Conservation (phyloP, 768 basidiomycete genomes). For the Agaricus blazei region DNA sequence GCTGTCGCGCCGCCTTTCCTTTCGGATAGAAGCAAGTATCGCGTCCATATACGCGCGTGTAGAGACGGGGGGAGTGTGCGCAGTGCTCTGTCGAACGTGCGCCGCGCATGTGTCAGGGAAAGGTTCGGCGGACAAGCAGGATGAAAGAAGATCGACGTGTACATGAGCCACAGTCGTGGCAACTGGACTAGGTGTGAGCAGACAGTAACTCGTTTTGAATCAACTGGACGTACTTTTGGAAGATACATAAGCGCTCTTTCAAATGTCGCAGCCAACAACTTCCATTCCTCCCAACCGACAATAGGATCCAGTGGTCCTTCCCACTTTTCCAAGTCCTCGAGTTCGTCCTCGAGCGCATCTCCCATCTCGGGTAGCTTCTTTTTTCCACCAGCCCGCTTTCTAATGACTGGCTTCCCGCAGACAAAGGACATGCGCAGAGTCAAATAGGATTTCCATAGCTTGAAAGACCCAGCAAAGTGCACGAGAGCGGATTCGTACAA, state of each 20-base stretch:
- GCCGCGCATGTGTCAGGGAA: conserved; percentile 85
- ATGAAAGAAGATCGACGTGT: conserved; percentile 86
- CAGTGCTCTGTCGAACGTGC: conserved; percentile 91
- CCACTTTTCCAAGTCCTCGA: conserved; percentile 79
- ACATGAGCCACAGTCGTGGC: conserved; percentile 92
- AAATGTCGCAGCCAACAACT: conserved; percentile 76
- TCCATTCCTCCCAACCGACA: conserved; percentile 98
- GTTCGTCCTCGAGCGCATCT: conserved; percentile 83
- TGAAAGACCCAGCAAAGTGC: conserved; percentile 87
- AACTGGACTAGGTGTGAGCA: conserved; percentile 43
- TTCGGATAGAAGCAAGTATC: conserved; percentile 93
- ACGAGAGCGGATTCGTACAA: conserved; percentile 91
- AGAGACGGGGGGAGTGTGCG: conserved; percentile 91
- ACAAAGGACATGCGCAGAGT: conserved; percentile 81
- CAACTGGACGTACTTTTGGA: conserved; percentile 59
- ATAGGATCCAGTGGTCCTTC: conserved; percentile 80
- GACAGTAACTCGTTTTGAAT: conserved; percentile 1
- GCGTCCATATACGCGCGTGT: conserved; percentile 88
- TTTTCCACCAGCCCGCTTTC: conserved; percentile 78
- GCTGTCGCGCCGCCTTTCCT: conserved; percentile 71
- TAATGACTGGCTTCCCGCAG: conserved; percentile 65
- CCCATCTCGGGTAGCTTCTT: conserved; percentile 92
- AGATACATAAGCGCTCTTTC: conserved; percentile 95
- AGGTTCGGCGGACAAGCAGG: conserved; percentile 81
- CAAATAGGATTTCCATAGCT: conserved; percentile 94